These are phyloP conservation scores for Ricinus communis DNA, from an alignment of 345 rosid genomes.

Conservation along the genomic window DNA sequence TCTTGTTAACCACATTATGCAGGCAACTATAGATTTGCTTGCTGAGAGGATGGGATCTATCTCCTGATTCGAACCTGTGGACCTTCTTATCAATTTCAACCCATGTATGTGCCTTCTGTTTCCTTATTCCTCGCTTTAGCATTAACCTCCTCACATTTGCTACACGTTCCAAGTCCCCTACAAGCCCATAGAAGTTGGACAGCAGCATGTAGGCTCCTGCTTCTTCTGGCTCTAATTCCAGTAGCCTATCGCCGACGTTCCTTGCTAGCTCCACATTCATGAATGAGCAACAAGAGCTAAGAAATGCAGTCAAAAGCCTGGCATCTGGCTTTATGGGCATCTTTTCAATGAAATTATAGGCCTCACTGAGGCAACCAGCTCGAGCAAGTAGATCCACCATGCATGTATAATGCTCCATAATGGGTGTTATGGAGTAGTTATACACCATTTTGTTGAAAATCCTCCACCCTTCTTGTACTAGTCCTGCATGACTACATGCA, in stretches of 20 bases:
- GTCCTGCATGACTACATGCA: constrained; percentile 29
- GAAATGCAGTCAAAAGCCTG: constrained; percentile 23
- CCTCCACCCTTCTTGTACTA: constrained; percentile 25
- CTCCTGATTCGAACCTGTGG: constrained; percentile 32
- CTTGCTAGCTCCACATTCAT: constrained; percentile 23
- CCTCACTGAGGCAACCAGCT: constrained; percentile 17
- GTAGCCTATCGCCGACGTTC: constrained; percentile 15
- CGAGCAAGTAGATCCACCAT: constrained; percentile 29
- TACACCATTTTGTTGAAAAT: constrained; percentile 7
- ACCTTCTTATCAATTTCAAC: constrained; percentile 22
- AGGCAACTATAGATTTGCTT: constrained; percentile 14
- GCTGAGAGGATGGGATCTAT: constrained; percentile 28
- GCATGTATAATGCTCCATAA: constrained; percentile 26
- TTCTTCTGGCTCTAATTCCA: constrained; percentile 29
- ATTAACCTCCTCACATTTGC: constrained; percentile 32
- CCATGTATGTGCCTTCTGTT: constrained; percentile 23
- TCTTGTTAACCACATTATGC: constrained; percentile 13
- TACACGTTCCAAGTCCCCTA: constrained; percentile 21
- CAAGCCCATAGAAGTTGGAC: constrained; percentile 25
- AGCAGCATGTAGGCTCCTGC: constrained; percentile 21
- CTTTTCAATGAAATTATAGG: constrained; percentile 15
- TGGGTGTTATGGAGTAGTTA: constrained; percentile 24
- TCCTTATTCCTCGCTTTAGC: constrained; percentile 29
- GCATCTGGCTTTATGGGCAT: constrained; percentile 27
- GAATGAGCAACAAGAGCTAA: constrained; percentile 27